Base-by-base conservation (phyloP, 2,329 filamentous ascomycete genomes). In the Kalaharituber pfeilii region DNA sequence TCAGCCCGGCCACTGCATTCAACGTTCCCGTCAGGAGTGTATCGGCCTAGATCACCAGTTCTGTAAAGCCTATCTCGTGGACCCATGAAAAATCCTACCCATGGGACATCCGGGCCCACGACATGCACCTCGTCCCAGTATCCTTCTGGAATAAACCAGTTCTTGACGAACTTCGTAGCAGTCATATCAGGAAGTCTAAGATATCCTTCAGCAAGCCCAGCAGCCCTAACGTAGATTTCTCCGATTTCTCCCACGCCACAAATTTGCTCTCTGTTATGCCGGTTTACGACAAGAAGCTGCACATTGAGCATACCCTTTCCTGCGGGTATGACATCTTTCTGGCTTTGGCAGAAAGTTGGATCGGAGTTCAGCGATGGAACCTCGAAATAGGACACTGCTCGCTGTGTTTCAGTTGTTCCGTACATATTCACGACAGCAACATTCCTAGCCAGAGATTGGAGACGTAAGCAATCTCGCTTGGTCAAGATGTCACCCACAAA, bases 401-500 rank as follows among this genome's bases (percentile, higher is more conserved):
- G 73, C 64, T 84, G 79, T 0, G 84, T 89, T 67, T 94, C 87
- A 0, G 87, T 94, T 0, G 86, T 86, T 42, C 88, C 87, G 65
- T 87, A 93, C 79, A 89, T 84, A 69, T 88, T 89, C 60, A 86
- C 75, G 57, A 94, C 87, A 58, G 75, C 75, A 56, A 79, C 79
- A 59, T 89, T 88, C 0, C 76, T 73, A 0, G 83, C 88, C 33
- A 95, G 74, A 47, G 78, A 74, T 55, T 85, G 84, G n/a, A 96
- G 72, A 24, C 76, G 75, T 42, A 75, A 74, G 68, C 86, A 93
- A 63, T 96, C 89, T 65, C 80, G 76, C 65, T 81, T 94, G 59
- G 86, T 93, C 49, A 96, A 69, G 29, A 95, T 73, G 65, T 96
- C 89, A 28, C 91, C 91, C 1, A 96, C 89, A 59, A 89, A 96